phyloP scores from a whole-genome alignment of 2,329 filamentous ascomycete genomes.

The Phialophora macrospora region DNA sequence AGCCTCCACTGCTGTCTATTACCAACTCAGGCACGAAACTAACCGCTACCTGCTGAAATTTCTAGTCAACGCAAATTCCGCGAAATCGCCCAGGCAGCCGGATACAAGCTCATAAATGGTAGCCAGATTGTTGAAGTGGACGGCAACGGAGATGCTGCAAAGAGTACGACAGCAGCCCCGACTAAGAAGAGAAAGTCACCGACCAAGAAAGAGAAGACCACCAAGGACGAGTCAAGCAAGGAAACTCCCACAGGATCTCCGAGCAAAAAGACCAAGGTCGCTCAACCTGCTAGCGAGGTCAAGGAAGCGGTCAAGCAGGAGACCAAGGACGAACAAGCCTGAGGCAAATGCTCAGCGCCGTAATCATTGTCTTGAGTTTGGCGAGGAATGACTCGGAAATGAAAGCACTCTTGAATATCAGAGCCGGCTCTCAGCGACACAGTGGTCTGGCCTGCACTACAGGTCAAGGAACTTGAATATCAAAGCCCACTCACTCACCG shows the following conservation, averaged over 20 bases:
- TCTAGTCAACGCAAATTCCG: neutral
- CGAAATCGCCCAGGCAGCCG: neutral
- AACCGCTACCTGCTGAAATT: neutral
- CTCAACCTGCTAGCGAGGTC: neutral
- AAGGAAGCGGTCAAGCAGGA: neutral
- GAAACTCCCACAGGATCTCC: neutral
- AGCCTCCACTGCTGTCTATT: neutral
- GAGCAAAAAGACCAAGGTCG: neutral
- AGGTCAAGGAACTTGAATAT: neutral
- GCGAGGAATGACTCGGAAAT: neutral
- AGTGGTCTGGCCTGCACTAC: neutral
- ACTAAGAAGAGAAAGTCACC: neutral
- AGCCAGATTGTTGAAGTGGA: slow-evolving; percentile 15
- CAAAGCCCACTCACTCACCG: neutral
- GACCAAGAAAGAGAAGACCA: neutral
- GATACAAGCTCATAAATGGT: slow-evolving; percentile 1
- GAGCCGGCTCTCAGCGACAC: neutral
- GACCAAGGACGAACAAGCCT: neutral
- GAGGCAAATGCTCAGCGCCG: neutral
- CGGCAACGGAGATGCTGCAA: neutral
- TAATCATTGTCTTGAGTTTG: neutral
- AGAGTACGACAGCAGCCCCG: neutral
- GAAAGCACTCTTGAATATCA: neutral
- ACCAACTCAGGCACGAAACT: neutral
- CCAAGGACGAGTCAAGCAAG: neutral